Evolutionary conservation across 345 rosid species (phyloP).

Genomic region (Linum lewisii): DNA sequence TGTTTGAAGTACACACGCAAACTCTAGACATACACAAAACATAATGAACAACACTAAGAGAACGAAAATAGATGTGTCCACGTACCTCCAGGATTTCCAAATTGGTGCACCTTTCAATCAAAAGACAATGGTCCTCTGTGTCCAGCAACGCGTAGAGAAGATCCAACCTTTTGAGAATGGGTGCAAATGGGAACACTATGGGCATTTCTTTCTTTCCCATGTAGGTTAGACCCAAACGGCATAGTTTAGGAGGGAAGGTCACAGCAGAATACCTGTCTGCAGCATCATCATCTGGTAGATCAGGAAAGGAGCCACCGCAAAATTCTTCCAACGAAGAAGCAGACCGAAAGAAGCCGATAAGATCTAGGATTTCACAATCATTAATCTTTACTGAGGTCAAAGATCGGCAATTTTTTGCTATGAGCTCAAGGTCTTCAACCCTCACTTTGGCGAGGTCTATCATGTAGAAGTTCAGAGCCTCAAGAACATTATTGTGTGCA

Average conservation of each 20-base stretch:
- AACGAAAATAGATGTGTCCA: constrained; percentile 1
- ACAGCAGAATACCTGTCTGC: constrained; percentile 41
- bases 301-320: constrained; percentile 63
- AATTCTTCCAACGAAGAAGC: constrained; percentile 74
- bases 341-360: constrained; percentile 52
- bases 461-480: constrained; percentile 76
- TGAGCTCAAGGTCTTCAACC: constrained; percentile 57
- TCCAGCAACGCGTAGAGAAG: constrained; percentile 76
- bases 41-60: constrained; percentile 1
- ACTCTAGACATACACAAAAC: neutral
- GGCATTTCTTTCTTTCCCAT: constrained; percentile 69
- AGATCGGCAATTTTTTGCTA: constrained; percentile 61
- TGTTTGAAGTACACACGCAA: neutral
- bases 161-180: constrained; percentile 65
- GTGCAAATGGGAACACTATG: constrained; percentile 67
- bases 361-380: constrained; percentile 65
- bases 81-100: constrained; percentile 91
- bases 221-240: constrained; percentile 65
- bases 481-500: constrained; percentile 51
- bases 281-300: constrained; percentile 20
- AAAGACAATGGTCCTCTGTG: constrained; percentile 70
- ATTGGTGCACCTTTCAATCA: constrained; percentile 75
- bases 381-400: constrained; percentile 68
- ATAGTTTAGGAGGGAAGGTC: constrained; percentile 47
- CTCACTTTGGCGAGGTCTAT: constrained; percentile 46